Base-by-base conservation (phyloP, 2,329 filamentous ascomycete genomes). In the Talaromyces sp. region DNA sequence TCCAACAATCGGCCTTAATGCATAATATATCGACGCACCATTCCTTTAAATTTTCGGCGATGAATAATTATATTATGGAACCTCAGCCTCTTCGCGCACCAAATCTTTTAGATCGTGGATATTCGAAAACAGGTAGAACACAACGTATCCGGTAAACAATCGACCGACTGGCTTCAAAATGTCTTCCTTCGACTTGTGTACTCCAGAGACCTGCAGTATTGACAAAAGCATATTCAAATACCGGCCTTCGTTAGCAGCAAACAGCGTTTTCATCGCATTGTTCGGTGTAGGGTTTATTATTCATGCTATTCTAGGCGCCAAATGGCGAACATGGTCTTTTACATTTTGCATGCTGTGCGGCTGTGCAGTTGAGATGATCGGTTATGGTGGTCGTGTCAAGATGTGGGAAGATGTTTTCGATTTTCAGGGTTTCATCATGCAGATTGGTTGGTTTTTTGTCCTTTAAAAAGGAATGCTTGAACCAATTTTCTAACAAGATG, bases 361-460 rank as follows among this genome's bases (percentile, higher is more conserved):
- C 54, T 86, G 83, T 68, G 47, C 83, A 6, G 78, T 81, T 57
- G 87, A 89, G 70, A 81, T 89, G 11, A 71, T 89, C 39, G 89
- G 89, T 19, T 91, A 91, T 68, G 75, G 78, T 1, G 89, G 87
- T 2, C 82, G 89, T 11, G 78, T 89, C 61, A 72, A 87, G 70
- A 77, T 88, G 66, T 82, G 83, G 68, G 67, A 82, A 52, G 85
- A 90, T 69, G 86, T 87, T 0, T 90, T 87, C 71, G 79, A 73
- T 57, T 84, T 88, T 71, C 72, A 72, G 13, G 86, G 82, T 8
- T 91, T 90, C 72, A 82, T 90, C 73, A 82, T 89, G n/a, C 86
- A 90, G 72, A 89, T 62, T 45, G 49, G 60, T 62, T 6, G 43
- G 47, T 57, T 57, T 89, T 68, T 79, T 84, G 67, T 88, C 85